These are phyloP conservation scores for Trypanosomatidae sp. DNA, from an alignment of 208 protist genomes.

Conservation along the genomic window DNA sequence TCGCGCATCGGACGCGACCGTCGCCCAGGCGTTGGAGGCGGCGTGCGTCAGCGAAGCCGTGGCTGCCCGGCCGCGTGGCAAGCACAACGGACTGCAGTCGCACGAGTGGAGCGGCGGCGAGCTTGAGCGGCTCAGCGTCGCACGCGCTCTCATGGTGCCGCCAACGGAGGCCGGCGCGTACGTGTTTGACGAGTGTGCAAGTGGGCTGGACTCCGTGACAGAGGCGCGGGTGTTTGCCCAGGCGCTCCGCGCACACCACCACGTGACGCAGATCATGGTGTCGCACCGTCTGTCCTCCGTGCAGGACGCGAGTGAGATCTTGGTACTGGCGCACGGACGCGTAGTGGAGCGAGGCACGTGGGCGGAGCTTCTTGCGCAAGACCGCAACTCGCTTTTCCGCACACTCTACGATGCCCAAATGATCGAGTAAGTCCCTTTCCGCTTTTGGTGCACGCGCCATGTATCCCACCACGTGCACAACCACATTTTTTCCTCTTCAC, in stretches of 20 bases:
- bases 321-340: constrained; percentile 58
- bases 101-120: constrained; percentile 76
- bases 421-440: too few relatives aligned
- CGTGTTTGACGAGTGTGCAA: constrained; percentile 70
- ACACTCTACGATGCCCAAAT: constrained; percentile 13
- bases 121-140: constrained; percentile 57
- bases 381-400: constrained; percentile 22
- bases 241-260: not conserved
- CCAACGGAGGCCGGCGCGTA: constrained; percentile 26
- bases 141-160: constrained; percentile 45
- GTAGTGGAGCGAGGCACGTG: constrained; percentile 64
- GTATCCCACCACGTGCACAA: too few relatives aligned
- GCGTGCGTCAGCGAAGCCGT: constrained; percentile 43
- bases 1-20: constrained; percentile 14
- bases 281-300: constrained; percentile 66
- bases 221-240: constrained; percentile 43
- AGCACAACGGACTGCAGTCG: constrained; percentile 29
- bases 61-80: constrained; percentile 34
- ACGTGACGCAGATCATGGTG: constrained; percentile 36
- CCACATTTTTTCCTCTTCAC: too few relatives aligned
- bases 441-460: too few relatives aligned
- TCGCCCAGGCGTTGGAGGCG: constrained; percentile 29
- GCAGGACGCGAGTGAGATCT: constrained; percentile 42
- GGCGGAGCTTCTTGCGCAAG: constrained; percentile 28
- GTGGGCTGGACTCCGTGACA: constrained; percentile 62